Percentiles rank a stretch among this genome's conserved stretches.
Conservation (phyloP, 306 rosid species). For the Coriaria nepalensis region DNA sequence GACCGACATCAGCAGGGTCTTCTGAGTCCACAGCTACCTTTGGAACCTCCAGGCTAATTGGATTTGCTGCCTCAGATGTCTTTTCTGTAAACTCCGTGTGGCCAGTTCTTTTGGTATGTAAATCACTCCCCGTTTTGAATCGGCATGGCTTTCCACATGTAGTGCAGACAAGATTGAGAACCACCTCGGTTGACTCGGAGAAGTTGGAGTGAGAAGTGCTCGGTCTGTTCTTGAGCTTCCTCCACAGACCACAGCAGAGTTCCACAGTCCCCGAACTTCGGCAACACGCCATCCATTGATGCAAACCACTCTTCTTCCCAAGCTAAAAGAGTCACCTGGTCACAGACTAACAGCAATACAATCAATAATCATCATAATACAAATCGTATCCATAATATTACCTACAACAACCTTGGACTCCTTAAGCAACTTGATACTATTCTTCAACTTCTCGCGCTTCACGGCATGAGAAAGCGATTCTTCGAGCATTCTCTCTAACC, state of each 20-base stretch:
- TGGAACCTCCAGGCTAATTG: conserved; percentile 71
- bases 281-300: conserved; percentile 80
- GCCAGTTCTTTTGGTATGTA: conserved; percentile 82
- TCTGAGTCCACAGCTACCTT: conserved; percentile 26
- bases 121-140: conserved; percentile 98
- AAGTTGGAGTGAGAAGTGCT: conserved; percentile 92
- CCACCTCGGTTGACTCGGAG: conserved; percentile 87
- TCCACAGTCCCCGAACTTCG: conserved; percentile 91
- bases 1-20: conserved; percentile 22
- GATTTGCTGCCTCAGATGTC: conserved; percentile 64
- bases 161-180: conserved; percentile 83
- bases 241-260: conserved; percentile 62
- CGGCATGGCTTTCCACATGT: conserved; percentile 88
- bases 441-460: conserved; percentile 22
- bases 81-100: conserved; percentile 62
- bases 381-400: conserved; percentile 22
- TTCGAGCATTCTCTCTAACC: conserved; percentile 35
- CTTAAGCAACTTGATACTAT: conserved; percentile 19
- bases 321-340: too few relatives aligned
- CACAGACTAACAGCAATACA: too few relatives aligned
- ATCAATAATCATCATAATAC: background rate
- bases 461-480: conserved; percentile 28
- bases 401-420: conserved; percentile 25
- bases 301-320: background rate
- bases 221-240: conserved; percentile 89